phyloP scores from a whole-genome alignment of 2,329 filamentous ascomycete species.

The Diplodia intermedia region DNA sequence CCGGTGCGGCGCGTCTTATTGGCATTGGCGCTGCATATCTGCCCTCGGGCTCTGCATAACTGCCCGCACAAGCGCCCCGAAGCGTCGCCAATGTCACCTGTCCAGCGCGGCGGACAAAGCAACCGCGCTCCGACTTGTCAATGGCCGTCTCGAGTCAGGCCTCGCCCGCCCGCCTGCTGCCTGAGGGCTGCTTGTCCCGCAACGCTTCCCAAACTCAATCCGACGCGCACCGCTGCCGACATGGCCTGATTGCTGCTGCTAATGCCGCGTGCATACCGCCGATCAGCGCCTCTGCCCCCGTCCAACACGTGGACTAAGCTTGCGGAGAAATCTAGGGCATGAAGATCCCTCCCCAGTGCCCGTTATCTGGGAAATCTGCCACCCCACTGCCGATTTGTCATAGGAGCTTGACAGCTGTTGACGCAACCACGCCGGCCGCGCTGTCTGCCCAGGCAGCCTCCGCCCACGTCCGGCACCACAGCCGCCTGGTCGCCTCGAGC shows the following conservation, averaged over 20 bases:
- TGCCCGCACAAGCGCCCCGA: conserved; percentile 20
- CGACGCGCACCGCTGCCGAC: conserved; percentile 17
- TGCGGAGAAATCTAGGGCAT: conserved; percentile 29
- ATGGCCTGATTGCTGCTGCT: conserved; percentile 25
- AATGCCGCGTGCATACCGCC: conserved; percentile 24
- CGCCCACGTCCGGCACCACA: not conserved
- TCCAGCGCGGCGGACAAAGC: conserved; percentile 28
- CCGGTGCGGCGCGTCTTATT: conserved; percentile 12
- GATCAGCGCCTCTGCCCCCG: conserved; percentile 25
- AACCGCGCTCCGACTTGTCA: not conserved
- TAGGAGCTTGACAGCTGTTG: conserved; percentile 21
- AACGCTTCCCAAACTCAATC: conserved; percentile 30
- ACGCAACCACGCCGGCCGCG: conserved; percentile 9
- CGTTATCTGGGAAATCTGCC: conserved; percentile 26
- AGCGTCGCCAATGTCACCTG: conserved; percentile 28
- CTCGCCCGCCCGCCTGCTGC: conserved; percentile 20
- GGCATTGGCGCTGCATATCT: conserved; percentile 28
- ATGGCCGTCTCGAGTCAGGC: conserved; percentile 25
- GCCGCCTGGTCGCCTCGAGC: not conserved
- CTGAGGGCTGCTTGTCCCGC: conserved; percentile 22
- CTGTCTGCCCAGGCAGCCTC: not conserved
- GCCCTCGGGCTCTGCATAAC: conserved; percentile 21
- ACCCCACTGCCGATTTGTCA: conserved; percentile 30
- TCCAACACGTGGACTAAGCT: conserved; percentile 31
- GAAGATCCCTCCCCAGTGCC: conserved; percentile 21